A percentile compares a stretch with the other conserved stretches of the same genome.
Conservation (phyloP, 176 grass and related monocot genomes). For the Eleusine coracana region DNA sequence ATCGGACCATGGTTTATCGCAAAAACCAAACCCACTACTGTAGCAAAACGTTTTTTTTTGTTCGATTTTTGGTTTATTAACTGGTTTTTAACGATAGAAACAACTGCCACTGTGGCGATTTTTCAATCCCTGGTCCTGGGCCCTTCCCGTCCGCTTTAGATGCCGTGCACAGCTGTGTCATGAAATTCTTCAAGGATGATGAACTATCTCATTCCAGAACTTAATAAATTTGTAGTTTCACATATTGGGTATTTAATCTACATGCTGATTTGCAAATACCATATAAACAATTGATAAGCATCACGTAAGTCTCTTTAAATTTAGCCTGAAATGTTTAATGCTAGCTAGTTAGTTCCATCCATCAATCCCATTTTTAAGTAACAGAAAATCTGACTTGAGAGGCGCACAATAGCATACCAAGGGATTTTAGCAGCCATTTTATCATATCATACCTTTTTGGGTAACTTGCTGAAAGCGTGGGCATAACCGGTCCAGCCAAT, state of each 20-base stretch:
- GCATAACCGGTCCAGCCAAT: neutral
- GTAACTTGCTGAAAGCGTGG: neutral
- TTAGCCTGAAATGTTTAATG: neutral
- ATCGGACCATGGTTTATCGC: too few species aligned
- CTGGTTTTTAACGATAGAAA: too few species aligned
- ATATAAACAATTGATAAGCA: neutral
- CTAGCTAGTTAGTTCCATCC: conserved; percentile 2
- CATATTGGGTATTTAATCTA: neutral
- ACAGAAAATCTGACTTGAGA: neutral
- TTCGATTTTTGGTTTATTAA: too few species aligned
- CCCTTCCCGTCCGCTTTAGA: conserved; percentile 34
- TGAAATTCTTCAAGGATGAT: conserved; percentile 32
- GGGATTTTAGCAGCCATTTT: neutral
- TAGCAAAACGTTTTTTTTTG: too few species aligned
- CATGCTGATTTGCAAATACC: conserved; percentile 14
- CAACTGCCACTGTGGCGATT: too few species aligned
- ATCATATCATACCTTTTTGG: neutral
- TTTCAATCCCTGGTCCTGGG: too few species aligned
- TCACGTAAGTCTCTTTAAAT: neutral
- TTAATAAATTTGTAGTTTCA: neutral
- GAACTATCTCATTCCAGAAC: conserved; percentile 13
- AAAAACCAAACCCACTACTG: too few species aligned
- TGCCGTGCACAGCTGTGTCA: conserved; percentile 1
- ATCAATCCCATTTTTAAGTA: neutral
- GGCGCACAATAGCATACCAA: neutral